These are phyloP conservation scores for Neurospora crassa DNA, from an alignment of 2,329 filamentous ascomycete genomes.

Conservation along the genomic window DNA sequence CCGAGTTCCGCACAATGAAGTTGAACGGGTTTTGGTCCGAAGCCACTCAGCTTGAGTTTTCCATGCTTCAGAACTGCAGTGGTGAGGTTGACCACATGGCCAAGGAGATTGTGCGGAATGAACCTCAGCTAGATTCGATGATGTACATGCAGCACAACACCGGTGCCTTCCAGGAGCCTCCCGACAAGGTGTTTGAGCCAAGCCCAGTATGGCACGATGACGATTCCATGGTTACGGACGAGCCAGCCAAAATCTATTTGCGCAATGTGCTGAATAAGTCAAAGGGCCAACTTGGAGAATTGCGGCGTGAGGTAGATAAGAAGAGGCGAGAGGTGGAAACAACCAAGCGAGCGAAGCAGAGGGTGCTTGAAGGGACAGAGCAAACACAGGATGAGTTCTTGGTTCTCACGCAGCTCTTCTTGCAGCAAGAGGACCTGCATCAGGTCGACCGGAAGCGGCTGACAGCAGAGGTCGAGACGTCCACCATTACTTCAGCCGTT, in stretches of 20 bases:
- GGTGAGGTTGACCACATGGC: conserved; percentile 63
- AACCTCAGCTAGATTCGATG: conserved; percentile 83
- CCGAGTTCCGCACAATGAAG: conserved; percentile 76
- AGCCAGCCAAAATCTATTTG: conserved; percentile 78
- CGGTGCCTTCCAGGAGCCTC: conserved; percentile 70
- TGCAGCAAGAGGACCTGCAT: conserved; percentile 75
- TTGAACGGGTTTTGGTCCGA: conserved; percentile 79
- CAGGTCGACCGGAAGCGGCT: conserved; percentile 74
- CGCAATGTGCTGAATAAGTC: conserved; percentile 88
- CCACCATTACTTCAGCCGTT: conserved; percentile 82
- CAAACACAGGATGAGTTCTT: conserved; percentile 75
- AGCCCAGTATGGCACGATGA: conserved; percentile 98
- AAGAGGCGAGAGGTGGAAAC: conserved; percentile 79
- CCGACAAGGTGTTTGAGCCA: conserved; percentile 80
- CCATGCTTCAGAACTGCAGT: conserved; percentile 65
- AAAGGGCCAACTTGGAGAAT: conserved; percentile 70
- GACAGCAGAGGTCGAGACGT: conserved; percentile 85
- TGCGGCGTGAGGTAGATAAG: conserved; percentile 75
- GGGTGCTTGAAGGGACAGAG: conserved; percentile 72
- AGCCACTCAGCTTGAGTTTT: conserved; percentile 70
- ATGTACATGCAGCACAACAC: conserved; percentile 97
- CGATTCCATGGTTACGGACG: conserved; percentile 74
- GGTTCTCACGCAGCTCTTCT: conserved; percentile 73
- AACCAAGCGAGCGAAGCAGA: conserved; percentile 62
- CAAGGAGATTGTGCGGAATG: conserved; percentile 77